Percentiles rank a stretch among this genome's conserved stretches.
Evolutionary conservation across 2,329 filamentous ascomycete species (phyloP).

Genomic region (Blumeria hordei): DNA sequence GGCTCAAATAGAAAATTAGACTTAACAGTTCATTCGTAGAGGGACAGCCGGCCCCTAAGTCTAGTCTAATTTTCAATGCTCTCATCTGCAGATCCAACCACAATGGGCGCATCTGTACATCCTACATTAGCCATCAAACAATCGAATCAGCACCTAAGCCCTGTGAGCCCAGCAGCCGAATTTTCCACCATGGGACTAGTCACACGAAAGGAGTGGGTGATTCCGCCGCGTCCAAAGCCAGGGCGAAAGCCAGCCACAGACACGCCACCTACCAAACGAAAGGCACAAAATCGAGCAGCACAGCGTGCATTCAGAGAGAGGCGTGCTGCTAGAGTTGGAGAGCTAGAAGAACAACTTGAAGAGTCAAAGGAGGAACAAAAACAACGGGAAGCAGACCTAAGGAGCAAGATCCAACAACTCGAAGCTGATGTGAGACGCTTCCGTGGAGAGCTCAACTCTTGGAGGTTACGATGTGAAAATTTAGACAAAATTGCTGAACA

Average conservation of each 20-base stretch:
- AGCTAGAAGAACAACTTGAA: slow-evolving; percentile 42
- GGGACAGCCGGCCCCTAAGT: background rate
- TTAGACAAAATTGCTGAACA: slow-evolving; percentile 15
- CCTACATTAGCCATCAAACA: slow-evolving; percentile 16
- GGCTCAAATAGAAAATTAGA: background rate
- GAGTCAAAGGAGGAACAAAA: slow-evolving; percentile 32
- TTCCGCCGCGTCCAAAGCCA: slow-evolving; percentile 66
- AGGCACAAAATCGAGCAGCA: slow-evolving; percentile 81
- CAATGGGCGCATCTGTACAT: slow-evolving; percentile 14
- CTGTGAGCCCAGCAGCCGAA: slow-evolving; percentile 12
- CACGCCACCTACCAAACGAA: slow-evolving; percentile 76
- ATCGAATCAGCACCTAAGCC: slow-evolving; percentile 6
- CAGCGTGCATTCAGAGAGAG: slow-evolving; percentile 79
- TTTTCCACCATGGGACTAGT: slow-evolving; percentile 24
- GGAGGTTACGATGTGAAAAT: slow-evolving; percentile 14
- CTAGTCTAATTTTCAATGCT: slow-evolving; percentile 17
- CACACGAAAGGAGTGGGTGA: slow-evolving; percentile 67
- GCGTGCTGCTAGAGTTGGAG: slow-evolving; percentile 61
- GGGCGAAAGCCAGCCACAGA: slow-evolving; percentile 86
- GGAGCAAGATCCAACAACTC: slow-evolving; percentile 29
- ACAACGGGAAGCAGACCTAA: slow-evolving; percentile 29
- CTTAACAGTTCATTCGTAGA: background rate
- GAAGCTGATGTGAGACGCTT: slow-evolving; percentile 44
- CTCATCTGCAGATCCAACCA: slow-evolving; percentile 17
- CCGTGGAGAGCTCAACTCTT: slow-evolving; percentile 16